These are phyloP conservation scores for Saturnispora dispora DNA, from an alignment of 805 yeast species.

Conservation along the genomic window DNA sequence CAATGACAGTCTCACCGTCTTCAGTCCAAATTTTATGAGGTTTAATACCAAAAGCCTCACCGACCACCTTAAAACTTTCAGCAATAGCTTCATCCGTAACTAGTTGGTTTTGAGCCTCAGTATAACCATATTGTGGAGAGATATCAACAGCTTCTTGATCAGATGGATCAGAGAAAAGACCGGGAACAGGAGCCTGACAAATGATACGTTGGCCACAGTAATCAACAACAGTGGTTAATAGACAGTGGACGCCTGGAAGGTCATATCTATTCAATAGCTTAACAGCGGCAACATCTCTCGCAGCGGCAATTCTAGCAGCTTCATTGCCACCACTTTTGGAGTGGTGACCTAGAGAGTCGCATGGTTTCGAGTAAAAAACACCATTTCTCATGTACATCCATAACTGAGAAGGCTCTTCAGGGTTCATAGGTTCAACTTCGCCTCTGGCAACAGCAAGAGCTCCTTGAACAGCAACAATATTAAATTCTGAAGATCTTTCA, in stretches of 20 bases:
- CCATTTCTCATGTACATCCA: constrained; percentile 73
- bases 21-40: constrained; percentile 47
- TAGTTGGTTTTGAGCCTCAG: constrained; percentile 48
- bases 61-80: constrained; percentile 47
- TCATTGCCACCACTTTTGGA: constrained; percentile 52
- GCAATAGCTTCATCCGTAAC: constrained; percentile 45
- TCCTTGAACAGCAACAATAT: constrained; percentile 65
- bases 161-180: constrained; percentile 41
- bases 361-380: constrained; percentile 76
- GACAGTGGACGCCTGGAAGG: constrained; percentile 51
- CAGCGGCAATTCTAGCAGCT: constrained; percentile 73
- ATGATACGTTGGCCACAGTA: constrained; percentile 81
- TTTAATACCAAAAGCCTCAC: constrained; percentile 72
- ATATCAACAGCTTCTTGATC: constrained; percentile 25
- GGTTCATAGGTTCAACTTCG: constrained; percentile 68
- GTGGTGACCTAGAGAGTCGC: constrained; percentile 60
- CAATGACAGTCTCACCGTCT: constrained; percentile 35
- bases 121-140: constrained; percentile 56
- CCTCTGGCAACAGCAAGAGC: constrained; percentile 71
- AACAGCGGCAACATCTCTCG: constrained; percentile 71
- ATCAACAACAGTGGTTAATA: constrained; percentile 82
- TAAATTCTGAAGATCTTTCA: constrained; percentile 67
- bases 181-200: constrained; percentile 95
- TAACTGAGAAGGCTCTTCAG: constrained; percentile 52
- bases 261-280: constrained; percentile 60